Evolutionary conservation across 179 eudicot species (phyloP), one percentile per base, ranked within the genome.

Genomic region (Beta corolliflora): DNA sequence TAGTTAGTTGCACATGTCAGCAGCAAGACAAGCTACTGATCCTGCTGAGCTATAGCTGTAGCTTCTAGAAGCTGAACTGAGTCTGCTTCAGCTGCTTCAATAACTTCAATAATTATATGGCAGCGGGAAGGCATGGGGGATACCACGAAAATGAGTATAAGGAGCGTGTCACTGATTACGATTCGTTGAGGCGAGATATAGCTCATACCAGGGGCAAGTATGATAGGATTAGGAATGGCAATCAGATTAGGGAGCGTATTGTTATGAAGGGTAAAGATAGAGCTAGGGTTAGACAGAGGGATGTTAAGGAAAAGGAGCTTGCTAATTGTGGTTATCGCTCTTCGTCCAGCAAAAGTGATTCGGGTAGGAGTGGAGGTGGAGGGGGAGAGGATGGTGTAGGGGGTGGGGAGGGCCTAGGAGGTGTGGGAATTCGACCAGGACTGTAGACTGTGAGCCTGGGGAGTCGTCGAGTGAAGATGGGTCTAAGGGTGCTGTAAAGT

Each of bases 391-490:
- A 25, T 50, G 83, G 73, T 75, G n/a, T n/a, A n/a, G 71, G 9
- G 83, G 77, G n/a, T n/a, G 87, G 29, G 89, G 86, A 19, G 90
- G 86, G 50, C 83, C 85, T 0, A 87, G 85, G 85, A 86, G 83
- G 63, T 79, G 82, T 88, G 89, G 63, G 52, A 58, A 80, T 81
- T 80, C 86, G 0, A 81, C 64, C 3, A 83, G 85, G 53, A 41
- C 72, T 21, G 76, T 70, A 58, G 99, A 92, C 72, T 90, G 98
- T 64, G 99, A 96, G 85, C 98, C 99, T 60, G 99, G 99, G 75
- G 99, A 96, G 85, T 81, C 94, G 79, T 94, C 96, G 5, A 94
- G 99, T 83, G 98, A 92, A 80, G 90, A 93, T 87, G 98, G 94
- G 69, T 91, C 98, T 70, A 97, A 94, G 83, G 94, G 87, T 81